phyloP scores from a whole-genome alignment of 2,329 filamentous ascomycete species.

The Claviceps arundinis region DNA sequence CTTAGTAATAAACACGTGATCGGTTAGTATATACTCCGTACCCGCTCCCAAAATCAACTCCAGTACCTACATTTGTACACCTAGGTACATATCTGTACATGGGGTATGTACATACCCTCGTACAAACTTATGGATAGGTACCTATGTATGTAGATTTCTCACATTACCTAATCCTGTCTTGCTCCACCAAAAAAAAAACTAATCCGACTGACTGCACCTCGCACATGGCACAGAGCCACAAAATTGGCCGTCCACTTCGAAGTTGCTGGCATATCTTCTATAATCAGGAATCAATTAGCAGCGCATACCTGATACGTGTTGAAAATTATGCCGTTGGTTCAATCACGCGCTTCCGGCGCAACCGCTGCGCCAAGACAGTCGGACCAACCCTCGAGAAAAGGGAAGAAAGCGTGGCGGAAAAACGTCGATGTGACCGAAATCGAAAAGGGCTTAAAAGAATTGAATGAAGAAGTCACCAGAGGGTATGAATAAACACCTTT shows the following conservation, averaged over 20 bases:
- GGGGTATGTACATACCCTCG: too few species aligned
- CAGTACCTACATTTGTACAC: too few species aligned
- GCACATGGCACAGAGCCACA: neutral
- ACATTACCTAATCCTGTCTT: neutral
- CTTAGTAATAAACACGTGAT: too few species aligned
- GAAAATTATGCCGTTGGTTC: constrained; percentile 40
- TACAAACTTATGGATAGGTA: too few species aligned
- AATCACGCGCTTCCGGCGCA: constrained; percentile 30
- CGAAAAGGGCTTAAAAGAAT: constrained; percentile 64
- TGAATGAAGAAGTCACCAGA: constrained; percentile 82
- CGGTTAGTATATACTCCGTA: too few species aligned
- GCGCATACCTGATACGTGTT: neutral
- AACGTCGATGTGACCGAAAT: constrained; percentile 90
- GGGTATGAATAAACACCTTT: constrained; percentile 43
- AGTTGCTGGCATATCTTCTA: neutral
- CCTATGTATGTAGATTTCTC: too few species aligned
- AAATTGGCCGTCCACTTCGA: neutral
- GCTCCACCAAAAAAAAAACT: constrained; percentile 3
- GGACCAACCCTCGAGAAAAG: constrained; percentile 85
- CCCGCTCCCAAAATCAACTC: too few species aligned
- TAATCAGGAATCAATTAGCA: neutral
- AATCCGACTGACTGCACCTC: neutral
- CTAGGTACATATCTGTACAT: too few species aligned
- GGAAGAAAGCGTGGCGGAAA: constrained; percentile 97
- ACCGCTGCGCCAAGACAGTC: constrained; percentile 60